phyloP scores from a whole-genome alignment of 2,329 filamentous ascomycete species.

The Dothistroma septosporum region DNA sequence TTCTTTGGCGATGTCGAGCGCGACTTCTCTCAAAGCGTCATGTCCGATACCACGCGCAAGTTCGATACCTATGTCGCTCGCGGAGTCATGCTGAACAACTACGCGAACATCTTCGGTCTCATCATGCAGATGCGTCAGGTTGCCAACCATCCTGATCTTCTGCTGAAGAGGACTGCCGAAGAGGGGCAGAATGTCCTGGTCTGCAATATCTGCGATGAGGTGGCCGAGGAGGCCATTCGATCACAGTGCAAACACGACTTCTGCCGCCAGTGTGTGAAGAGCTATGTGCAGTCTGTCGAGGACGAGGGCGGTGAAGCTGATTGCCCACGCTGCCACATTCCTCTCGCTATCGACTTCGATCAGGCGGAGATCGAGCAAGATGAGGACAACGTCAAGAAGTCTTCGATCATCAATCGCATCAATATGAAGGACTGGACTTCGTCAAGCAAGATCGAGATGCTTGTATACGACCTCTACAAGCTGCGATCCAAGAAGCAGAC shows the following conservation, averaged over 20 bases:
- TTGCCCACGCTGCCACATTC: slow-evolving; percentile 89
- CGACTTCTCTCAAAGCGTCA: slow-evolving; percentile 92
- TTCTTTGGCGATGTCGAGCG: slow-evolving; percentile 96
- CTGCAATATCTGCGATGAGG: slow-evolving; percentile 93
- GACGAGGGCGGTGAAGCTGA: slow-evolving; percentile 57
- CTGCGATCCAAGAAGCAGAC: slow-evolving; percentile 88
- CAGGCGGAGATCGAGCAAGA: slow-evolving; percentile 95
- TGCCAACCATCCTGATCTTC: slow-evolving; percentile 90
- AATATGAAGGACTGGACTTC: slow-evolving; percentile 99
- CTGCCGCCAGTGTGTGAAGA: slow-evolving; percentile 74
- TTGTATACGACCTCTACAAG: slow-evolving; percentile 90
- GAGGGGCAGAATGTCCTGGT: slow-evolving; percentile 86
- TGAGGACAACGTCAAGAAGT: slow-evolving; percentile 81
- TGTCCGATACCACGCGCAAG: slow-evolving; percentile 80
- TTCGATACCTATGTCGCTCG: slow-evolving; percentile 96
- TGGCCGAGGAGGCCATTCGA: slow-evolving; percentile 88
- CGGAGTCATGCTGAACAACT: slow-evolving; percentile 90
- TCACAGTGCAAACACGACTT: slow-evolving; percentile 93
- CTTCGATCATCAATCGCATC: slow-evolving; percentile 96
- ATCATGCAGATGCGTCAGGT: slow-evolving; percentile 99
- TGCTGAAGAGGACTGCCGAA: slow-evolving; percentile 80
- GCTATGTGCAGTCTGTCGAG: slow-evolving; percentile 74
- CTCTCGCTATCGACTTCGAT: slow-evolving; percentile 84
- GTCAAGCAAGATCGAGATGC: slow-evolving; percentile 94
- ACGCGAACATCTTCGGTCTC: slow-evolving; percentile 96